phyloP scores from a whole-genome alignment of 139 green algal genomes.

The Chlorella vulgaris region DNA sequence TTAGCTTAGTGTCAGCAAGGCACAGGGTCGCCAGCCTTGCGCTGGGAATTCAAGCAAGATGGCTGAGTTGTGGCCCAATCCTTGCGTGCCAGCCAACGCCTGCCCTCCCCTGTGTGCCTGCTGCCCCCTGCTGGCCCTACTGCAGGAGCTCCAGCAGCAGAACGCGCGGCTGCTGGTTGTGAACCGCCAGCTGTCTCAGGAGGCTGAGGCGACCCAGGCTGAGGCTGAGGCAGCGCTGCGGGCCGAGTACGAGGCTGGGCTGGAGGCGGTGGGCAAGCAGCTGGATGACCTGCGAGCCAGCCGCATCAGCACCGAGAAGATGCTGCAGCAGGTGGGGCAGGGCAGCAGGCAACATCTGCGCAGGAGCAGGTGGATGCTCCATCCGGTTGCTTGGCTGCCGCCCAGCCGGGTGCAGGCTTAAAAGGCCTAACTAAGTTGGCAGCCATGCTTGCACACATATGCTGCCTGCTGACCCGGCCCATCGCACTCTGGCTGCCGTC shows the following conservation, averaged over 20 bases:
- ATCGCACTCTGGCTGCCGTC: not conserved
- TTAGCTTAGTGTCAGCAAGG: too few species aligned
- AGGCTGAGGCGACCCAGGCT: constrained; percentile 36
- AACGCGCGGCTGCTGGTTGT: constrained; percentile 57
- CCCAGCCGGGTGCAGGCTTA: too few species aligned
- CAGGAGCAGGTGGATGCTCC: too few species aligned
- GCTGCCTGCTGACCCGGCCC: too few species aligned
- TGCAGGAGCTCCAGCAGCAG: constrained; percentile 57
- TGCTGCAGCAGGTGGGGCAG: constrained; percentile 32
- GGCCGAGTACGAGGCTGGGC: constrained; percentile 31
- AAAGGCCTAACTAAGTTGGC: too few species aligned
- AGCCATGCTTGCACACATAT: too few species aligned
- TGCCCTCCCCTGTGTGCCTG: too few species aligned
- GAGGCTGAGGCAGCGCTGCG: constrained; percentile 30
- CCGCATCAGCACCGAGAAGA: constrained; percentile 25
- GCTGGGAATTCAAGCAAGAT: too few species aligned
- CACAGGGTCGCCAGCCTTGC: too few species aligned
- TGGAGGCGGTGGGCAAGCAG: constrained; percentile 28
- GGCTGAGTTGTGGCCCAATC: too few species aligned
- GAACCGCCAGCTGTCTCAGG: constrained; percentile 49
- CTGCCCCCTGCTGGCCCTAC: not conserved
- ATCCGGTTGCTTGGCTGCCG: too few species aligned
- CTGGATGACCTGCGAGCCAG: constrained; percentile 34
- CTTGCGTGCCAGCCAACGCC: too few species aligned
- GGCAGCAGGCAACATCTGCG: not conserved